Conservation (phyloP, 768 basidiomycete genomes). For the Sarcomyxa edulis region DNA sequence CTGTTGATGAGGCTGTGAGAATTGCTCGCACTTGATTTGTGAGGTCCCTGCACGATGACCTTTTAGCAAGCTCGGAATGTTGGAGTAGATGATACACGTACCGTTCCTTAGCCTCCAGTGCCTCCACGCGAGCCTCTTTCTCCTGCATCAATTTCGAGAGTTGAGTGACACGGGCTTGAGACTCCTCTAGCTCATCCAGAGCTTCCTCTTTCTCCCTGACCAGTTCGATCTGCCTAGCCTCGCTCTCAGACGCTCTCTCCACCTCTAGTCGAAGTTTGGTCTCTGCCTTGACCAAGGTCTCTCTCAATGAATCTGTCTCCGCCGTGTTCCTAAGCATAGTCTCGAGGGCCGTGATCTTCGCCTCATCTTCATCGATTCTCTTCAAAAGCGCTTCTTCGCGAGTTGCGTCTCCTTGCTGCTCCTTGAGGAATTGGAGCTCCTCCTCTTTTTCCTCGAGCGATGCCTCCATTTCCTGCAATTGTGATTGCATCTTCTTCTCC, state of each 20-base stretch:
- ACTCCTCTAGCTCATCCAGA: constrained; percentile 34
- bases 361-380: constrained; percentile 71
- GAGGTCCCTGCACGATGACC: too few relatives aligned
- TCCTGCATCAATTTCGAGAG: constrained; percentile 19
- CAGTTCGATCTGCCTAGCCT: constrained; percentile 40
- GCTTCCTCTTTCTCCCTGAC: constrained; percentile 50
- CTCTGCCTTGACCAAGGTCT: constrained; percentile 34
- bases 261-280: constrained; percentile 36
- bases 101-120: constrained; percentile 9
- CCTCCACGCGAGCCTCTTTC: constrained; percentile 14
- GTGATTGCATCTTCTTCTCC: constrained; percentile 40
- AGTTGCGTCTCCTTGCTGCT: constrained; percentile 26
- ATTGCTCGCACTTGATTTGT: too few relatives aligned
- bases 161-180: constrained; percentile 24
- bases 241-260: constrained; percentile 30
- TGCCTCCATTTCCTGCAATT: constrained; percentile 37
- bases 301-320: constrained; percentile 29
- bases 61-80: too few relatives aligned
- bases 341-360: constrained; percentile 57
- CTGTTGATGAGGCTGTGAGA: too few relatives aligned
- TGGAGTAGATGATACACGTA: constrained; percentile 6
- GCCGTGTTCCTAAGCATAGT: constrained; percentile 36
- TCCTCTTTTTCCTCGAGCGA: constrained; percentile 52
- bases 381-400: constrained; percentile 59
- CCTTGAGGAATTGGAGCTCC: constrained; percentile 44